Percentiles rank a stretch among this genome's conserved stretches.
Evolutionary conservation across 495 filamentous ascomycete genomes (phyloP).

Genomic region (Aspergillus homomorphus): DNA sequence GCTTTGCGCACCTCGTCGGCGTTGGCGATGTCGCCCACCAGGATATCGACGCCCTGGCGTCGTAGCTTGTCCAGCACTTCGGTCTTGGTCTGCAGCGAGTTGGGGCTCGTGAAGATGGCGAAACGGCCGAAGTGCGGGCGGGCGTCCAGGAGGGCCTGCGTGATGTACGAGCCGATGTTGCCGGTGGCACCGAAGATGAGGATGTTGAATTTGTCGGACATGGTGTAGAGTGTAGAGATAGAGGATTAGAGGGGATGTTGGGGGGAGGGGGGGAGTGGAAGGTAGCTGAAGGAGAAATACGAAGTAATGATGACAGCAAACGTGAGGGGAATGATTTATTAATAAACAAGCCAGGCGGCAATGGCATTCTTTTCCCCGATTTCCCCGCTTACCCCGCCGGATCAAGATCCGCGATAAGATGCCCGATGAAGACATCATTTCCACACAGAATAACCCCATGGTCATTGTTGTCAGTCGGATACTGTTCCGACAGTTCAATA

Average conservation of each 20-base stretch:
- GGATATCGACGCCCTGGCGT: slow-evolving; percentile 49
- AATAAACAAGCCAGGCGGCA: not conserved
- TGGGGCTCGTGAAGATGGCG: slow-evolving; percentile 60
- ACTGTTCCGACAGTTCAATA: not conserved
- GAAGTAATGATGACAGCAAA: not conserved
- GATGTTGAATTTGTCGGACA: slow-evolving; percentile 38
- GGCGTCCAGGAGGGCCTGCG: slow-evolving; percentile 52
- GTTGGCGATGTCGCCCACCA: slow-evolving; percentile 58
- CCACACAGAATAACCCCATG: not conserved
- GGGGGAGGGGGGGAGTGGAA: not conserved
- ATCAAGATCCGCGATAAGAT: not conserved
- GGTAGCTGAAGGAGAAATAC: too few species aligned
- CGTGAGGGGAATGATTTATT: not conserved
- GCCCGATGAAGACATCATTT: not conserved
- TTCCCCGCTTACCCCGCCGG: not conserved
- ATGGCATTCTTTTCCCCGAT: too few species aligned
- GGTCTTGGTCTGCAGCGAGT: slow-evolving; percentile 43
- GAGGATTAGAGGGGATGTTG: not conserved
- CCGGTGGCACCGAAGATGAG: slow-evolving; percentile 72
- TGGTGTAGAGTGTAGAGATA: not conserved
- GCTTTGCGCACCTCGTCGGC: slow-evolving; percentile 50
- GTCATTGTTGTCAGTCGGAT: too few species aligned
- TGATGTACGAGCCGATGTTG: slow-evolving; percentile 63
- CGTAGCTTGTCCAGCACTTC: slow-evolving; percentile 40
- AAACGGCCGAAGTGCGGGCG: slow-evolving; percentile 53